phyloP scores from a whole-genome alignment of 169 alveolate genomes.

The Plasmodium berghei region DNA sequence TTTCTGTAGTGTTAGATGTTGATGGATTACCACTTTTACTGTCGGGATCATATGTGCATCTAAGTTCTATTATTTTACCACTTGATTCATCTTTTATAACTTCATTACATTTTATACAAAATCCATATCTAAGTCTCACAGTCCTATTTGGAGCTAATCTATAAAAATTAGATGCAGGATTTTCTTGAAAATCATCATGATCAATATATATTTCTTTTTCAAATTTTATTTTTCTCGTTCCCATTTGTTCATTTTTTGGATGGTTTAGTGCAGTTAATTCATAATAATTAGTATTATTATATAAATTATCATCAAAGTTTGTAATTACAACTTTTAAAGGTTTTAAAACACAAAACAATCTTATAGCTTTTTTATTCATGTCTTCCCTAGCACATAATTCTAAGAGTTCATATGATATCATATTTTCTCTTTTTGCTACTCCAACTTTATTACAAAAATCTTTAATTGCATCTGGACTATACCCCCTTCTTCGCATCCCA shows the following conservation, averaged over 20 bases:
- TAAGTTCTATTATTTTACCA: constrained; percentile 77
- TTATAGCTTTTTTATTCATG: constrained; percentile 81
- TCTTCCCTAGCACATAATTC: constrained; percentile 93
- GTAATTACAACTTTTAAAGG: constrained; percentile 84
- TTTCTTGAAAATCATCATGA: constrained; percentile 85
- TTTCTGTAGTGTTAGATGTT: background rate
- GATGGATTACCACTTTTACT: constrained; percentile 81
- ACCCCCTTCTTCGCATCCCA: constrained; percentile 98
- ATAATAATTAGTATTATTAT: background rate
- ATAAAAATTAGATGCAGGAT: constrained; percentile 83
- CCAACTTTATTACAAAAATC: constrained; percentile 94
- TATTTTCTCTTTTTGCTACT: constrained; percentile 96
- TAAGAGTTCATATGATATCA: constrained; percentile 93
- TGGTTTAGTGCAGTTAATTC: constrained; percentile 43
- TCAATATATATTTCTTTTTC: constrained; percentile 86
- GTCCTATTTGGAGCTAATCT: constrained; percentile 87
- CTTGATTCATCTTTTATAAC: constrained; percentile 79
- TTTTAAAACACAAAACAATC: constrained; percentile 81
- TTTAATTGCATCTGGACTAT: constrained; percentile 92
- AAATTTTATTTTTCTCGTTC: constrained; percentile 49
- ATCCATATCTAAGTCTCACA: constrained; percentile 87
- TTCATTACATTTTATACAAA: constrained; percentile 87
- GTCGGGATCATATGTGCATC: constrained; percentile 86
- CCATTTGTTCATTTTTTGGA: constrained; percentile 61
- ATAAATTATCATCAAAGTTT: constrained; percentile 70